These are phyloP conservation scores for Rhizopus delemar DNA, from an alignment of 371 early-diverging fungal species.

Conservation along the genomic window DNA sequence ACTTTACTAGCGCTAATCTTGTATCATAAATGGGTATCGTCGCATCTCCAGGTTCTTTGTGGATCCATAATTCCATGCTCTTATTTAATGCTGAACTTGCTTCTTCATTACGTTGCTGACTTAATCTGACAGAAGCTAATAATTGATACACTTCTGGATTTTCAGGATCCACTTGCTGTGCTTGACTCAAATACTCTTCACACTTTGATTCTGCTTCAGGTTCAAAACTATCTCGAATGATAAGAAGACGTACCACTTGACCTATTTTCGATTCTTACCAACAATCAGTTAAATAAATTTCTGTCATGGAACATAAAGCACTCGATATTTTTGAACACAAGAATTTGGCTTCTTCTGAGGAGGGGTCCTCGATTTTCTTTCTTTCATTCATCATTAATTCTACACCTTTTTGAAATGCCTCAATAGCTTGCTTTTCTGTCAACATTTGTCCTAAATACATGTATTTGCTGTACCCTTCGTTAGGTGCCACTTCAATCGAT, in stretches of 20 bases:
- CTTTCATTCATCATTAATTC: constrained; percentile 59
- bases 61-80: constrained; percentile 77
- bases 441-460: constrained; percentile 91
- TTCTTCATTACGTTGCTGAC: constrained; percentile 81
- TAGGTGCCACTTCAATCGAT: constrained; percentile 68
- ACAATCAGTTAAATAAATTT: constrained; percentile 95
- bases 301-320: constrained; percentile 91
- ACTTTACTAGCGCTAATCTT: constrained; percentile 73
- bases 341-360: constrained; percentile 46
- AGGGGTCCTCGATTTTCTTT: constrained; percentile 16
- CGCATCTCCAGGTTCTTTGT: constrained; percentile 59
- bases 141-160: constrained; percentile 88
- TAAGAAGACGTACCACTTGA: background rate
- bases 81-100: constrained; percentile 70
- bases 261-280: constrained; percentile 60
- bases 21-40: constrained; percentile 81
- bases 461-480: constrained; percentile 76
- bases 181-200: constrained; percentile 72
- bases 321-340: constrained; percentile 72
- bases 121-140: constrained; percentile 87
- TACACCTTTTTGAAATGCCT: constrained; percentile 82
- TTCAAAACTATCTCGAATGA: constrained; percentile 70
- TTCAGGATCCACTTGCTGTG: constrained; percentile 66
- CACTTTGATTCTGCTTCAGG: constrained; percentile 86
- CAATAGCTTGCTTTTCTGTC: constrained; percentile 74